Conservation (phyloP, 805 yeast species). For the Dipodascopsis uninucleata region DNA sequence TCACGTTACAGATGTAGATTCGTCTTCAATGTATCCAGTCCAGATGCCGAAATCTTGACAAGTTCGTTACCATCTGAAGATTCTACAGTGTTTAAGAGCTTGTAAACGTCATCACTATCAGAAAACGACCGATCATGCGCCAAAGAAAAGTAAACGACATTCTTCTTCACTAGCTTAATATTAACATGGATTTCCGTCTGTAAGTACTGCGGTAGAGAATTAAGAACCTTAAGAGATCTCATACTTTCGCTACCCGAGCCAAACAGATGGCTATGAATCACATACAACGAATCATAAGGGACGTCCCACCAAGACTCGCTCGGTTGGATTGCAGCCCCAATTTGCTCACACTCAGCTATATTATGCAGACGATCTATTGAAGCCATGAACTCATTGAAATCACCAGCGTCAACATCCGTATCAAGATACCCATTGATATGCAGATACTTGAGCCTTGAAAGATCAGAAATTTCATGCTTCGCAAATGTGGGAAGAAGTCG, state of each 20-base stretch:
- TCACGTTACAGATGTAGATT: no score
- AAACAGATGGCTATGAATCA: background rate
- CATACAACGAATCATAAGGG: background rate
- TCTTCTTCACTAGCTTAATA: no score
- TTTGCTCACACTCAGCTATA: no score
- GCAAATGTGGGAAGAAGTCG: conserved; percentile 12
- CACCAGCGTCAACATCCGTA: background rate
- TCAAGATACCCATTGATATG: conserved; percentile 7
- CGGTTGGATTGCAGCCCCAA: no score
- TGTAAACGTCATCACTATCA: no score
- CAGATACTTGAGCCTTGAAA: conserved; percentile 14
- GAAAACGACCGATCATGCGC: no score
- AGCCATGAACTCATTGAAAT: background rate
- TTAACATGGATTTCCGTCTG: no score
- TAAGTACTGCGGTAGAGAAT: background rate
- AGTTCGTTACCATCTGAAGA: no score
- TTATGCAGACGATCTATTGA: background rate
- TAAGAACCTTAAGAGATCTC: background rate
- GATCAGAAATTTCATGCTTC: background rate
- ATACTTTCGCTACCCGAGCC: background rate
- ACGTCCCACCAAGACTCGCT: background rate
- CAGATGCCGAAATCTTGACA: background rate
- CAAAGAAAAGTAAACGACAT: no score
- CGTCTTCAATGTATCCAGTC: no score
- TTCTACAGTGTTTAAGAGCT: conserved; percentile 14